Evolutionary conservation across 1,284 basidiomycete genomes (phyloP).

Genomic region (Cryptococcus hybrid): DNA sequence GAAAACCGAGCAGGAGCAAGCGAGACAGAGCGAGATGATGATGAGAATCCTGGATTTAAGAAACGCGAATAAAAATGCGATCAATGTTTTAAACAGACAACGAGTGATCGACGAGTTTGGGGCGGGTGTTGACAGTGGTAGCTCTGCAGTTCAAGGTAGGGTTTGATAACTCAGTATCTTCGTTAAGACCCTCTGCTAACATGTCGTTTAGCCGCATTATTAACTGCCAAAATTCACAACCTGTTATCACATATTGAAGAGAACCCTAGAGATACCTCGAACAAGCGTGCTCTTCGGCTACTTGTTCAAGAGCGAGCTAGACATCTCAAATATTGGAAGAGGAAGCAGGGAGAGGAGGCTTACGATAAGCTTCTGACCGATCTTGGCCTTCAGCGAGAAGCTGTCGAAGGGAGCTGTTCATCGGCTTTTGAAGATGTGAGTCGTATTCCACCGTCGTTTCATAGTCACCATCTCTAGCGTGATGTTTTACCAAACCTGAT

Average conservation of each 20-base stretch:
- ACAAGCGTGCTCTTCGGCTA: conserved; percentile 67
- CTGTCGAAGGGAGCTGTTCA: conserved; percentile 78
- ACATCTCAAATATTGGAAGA: conserved; percentile 76
- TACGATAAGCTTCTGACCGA: conserved; percentile 72
- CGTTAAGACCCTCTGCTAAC: background rate
- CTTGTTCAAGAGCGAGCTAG: conserved; percentile 82
- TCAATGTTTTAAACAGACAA: conserved; percentile 80
- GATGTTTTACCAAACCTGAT: conserved; percentile 50
- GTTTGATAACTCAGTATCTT: conserved; percentile 10
- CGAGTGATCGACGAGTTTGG: conserved; percentile 81
- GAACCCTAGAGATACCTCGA: conserved; percentile 74
- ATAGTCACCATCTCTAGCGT: conserved; percentile 7
- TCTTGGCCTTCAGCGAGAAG: conserved; percentile 71
- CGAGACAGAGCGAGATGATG: conserved; percentile 63
- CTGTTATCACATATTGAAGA: conserved; percentile 69
- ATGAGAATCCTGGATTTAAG: conserved; percentile 74
- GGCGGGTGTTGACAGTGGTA: conserved; percentile 68
- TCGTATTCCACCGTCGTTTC: background rate
- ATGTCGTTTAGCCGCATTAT: conserved; percentile 75
- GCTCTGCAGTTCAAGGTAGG: conserved; percentile 83
- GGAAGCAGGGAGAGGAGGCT: conserved; percentile 59
- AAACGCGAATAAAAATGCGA: conserved; percentile 79
- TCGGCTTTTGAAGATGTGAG: conserved; percentile 6
- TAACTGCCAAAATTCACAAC: conserved; percentile 82
- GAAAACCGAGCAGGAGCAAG: conserved; percentile 49